Conservation (phyloP, 2,329 filamentous ascomycete genomes). For the Helicocarpus griseus region DNA sequence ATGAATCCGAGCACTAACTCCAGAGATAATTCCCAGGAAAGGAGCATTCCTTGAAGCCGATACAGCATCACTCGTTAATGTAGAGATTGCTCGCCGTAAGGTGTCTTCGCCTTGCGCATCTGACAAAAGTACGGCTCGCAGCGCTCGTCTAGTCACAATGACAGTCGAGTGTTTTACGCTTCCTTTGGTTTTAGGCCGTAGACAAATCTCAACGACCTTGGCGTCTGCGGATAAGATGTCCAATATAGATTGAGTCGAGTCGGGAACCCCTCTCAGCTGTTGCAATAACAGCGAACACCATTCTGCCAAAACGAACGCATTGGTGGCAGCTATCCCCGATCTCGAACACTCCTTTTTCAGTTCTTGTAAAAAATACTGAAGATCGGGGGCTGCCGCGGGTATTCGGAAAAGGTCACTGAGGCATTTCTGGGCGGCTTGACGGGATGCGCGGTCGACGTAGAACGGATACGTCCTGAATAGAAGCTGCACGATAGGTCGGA, state of each 20-base stretch:
- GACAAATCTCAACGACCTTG: constrained; percentile 66
- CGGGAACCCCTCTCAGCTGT: constrained; percentile 49
- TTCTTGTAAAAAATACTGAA: constrained; percentile 53
- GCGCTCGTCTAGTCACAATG: constrained; percentile 65
- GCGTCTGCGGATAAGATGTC: constrained; percentile 62
- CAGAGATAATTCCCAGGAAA: constrained; percentile 76
- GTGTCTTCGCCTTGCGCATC: constrained; percentile 50
- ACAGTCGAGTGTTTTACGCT: constrained; percentile 64
- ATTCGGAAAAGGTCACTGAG: constrained; percentile 58
- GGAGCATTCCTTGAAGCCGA: constrained; percentile 61
- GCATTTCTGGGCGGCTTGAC: constrained; percentile 73
- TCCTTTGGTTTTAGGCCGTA: constrained; percentile 53
- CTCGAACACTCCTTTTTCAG: constrained; percentile 68
- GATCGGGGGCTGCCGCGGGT: constrained; percentile 38
- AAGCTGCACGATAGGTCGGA: constrained; percentile 50
- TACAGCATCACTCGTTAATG: constrained; percentile 58
- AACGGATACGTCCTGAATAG: constrained; percentile 81
- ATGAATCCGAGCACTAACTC: constrained; percentile 67
- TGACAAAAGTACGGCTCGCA: constrained; percentile 62
- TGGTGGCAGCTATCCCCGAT: constrained; percentile 63
- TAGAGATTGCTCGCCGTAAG: constrained; percentile 53
- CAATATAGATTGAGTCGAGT: constrained; percentile 37
- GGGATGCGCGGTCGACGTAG: constrained; percentile 77
- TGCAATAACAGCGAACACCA: constrained; percentile 79
- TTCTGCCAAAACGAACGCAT: constrained; percentile 79